Evolutionary conservation across 148 eudicot species (phyloP).

Genomic region (Persicaria tinctoria): DNA sequence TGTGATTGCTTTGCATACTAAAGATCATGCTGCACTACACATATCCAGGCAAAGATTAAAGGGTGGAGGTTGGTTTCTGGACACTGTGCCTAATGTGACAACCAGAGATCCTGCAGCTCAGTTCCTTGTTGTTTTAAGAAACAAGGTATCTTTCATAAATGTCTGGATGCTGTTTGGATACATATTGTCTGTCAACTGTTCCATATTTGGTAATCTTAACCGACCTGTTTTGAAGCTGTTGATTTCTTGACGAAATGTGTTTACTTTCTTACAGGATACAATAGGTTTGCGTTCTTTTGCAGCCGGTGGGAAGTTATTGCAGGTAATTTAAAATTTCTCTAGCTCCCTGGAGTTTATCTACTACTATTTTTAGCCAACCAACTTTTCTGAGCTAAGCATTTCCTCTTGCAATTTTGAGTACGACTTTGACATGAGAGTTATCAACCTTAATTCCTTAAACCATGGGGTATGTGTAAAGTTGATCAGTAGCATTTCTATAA

Average conservation of each 20-base stretch:
- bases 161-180: not conserved
- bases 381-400: constrained; percentile 1
- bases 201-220: not conserved
- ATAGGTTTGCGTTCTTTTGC: constrained; percentile 94
- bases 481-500: not conserved
- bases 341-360: not conserved
- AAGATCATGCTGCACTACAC: constrained; percentile 55
- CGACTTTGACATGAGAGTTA: not conserved
- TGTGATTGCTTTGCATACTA: constrained; percentile 70
- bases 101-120: constrained; percentile 98
- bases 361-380: not conserved
- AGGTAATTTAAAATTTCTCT: constrained; percentile 42
- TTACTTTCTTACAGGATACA: constrained; percentile 48
- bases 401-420: not conserved
- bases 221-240: not conserved
- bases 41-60: constrained; percentile 87
- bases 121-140: constrained; percentile 74
- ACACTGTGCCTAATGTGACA: constrained; percentile 66
- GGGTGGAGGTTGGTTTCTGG: constrained; percentile 98
- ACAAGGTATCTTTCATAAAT: constrained; percentile 41
- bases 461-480: not conserved
- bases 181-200: not conserved
- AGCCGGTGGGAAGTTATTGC: constrained; percentile 97
- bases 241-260: not conserved
- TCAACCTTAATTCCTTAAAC: not conserved